Base-by-base conservation (phyloP, 2,329 filamentous ascomycete species). In the Lomentospora prolificans region DNA sequence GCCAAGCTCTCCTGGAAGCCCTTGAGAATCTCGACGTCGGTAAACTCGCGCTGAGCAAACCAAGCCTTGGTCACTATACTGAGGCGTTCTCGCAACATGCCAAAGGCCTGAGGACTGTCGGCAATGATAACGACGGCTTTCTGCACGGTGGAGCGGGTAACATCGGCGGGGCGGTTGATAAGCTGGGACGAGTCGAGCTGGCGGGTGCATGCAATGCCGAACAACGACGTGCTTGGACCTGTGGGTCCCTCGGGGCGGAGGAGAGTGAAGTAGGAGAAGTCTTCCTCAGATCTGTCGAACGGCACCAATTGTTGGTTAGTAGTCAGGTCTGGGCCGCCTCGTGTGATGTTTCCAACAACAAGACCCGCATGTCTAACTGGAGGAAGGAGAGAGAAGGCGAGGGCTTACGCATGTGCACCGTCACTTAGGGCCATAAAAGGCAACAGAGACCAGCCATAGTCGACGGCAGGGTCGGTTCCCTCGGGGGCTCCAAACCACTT, bases 181-280 rank as follows among this genome's bases (percentile, higher is more conserved):
- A 99, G 77, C 63, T 85, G 77, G 12, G 83, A 82, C 14, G 90
- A 81, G 65, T 95, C 89, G 65, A 99, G 80, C 72, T 97, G 94
- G 58, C 92, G 82, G 14, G 92, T 96, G 70, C 94, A 99, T 17
- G 90, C 88, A 66, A 99, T 96, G 59, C 94, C 94, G 67, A 99
- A 99, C 22, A 99, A 82, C 24, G 90, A 95, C 2, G 89, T 90
- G 28, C 84, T 82, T 5, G 85, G 81, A 31, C 73, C 67, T 19
- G 69, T 64, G 53, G 70, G 71, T 60, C 72, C 77, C 55, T 77
- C 78, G 50, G 85, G 82, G 28, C 83, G 82, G 57, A 90, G 79
- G 53, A 99, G 83, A 7, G 92, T 97, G 69, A 99, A 99, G 74
- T 99, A 99, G 53, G 91, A 96, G 75, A 97, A 99, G 72, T 97